phyloP scores from a whole-genome alignment of 805 yeast species.

The Candida pseudofarinosa region DNA sequence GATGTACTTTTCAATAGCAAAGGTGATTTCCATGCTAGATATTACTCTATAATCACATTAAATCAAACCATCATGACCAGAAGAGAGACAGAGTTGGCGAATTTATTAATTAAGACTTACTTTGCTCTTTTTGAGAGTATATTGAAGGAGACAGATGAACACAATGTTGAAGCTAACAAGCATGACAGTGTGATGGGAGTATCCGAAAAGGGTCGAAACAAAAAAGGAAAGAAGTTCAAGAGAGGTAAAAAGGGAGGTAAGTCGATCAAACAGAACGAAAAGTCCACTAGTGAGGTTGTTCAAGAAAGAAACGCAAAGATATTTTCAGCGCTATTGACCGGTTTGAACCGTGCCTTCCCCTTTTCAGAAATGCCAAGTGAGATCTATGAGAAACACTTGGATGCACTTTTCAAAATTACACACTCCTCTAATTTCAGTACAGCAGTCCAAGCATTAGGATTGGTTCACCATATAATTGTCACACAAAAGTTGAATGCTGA shows the following conservation, averaged over 20 bases:
- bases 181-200: constrained; percentile 43
- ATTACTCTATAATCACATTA: constrained; percentile 81
- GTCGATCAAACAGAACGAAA: constrained; percentile 58
- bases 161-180: constrained; percentile 34
- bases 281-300: constrained; percentile 56
- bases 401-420: constrained; percentile 82
- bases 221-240: constrained; percentile 63
- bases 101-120: constrained; percentile 76
- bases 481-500: constrained; percentile 55
- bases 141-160: constrained; percentile 59
- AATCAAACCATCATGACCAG: constrained; percentile 88
- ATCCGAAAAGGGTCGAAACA: constrained; percentile 53
- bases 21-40: constrained; percentile 77
- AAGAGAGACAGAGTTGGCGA: constrained; percentile 77
- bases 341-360: constrained; percentile 94
- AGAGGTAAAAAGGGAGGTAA: constrained; percentile 87
- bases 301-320: constrained; percentile 83
- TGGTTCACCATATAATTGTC: constrained; percentile 74
- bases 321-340: constrained; percentile 88
- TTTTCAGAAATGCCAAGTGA: constrained; percentile 73
- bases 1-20: constrained; percentile 75
- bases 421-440: constrained; percentile 94
- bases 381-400: constrained; percentile 69
- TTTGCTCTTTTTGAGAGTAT: constrained; percentile 82
- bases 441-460: constrained; percentile 83